Percentiles rank a stretch among this genome's conserved stretches.
These are phyloP conservation scores for Eucalyptus polyanthemos DNA, from an alignment of 345 rosid species.

Conservation along the genomic window DNA sequence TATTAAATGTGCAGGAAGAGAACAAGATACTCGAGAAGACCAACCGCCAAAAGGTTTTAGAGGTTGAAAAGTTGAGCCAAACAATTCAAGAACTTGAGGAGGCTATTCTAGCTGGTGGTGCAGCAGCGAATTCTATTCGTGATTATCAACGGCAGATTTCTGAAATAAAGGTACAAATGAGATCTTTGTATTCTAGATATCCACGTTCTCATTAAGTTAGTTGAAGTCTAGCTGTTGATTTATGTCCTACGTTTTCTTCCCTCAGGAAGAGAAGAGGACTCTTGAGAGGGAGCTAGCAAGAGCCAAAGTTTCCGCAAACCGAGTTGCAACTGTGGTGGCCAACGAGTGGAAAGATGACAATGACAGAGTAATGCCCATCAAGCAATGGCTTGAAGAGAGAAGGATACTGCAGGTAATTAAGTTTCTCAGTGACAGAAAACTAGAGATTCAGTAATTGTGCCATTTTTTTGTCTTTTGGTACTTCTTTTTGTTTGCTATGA, in stretches of 20 bases:
- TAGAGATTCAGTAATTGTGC: neutral
- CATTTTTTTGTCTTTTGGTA: neutral
- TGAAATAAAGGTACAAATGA: slow-evolving; percentile 43
- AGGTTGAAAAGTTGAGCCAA: slow-evolving; percentile 82
- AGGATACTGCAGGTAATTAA: slow-evolving; percentile 62
- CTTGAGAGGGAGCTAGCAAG: slow-evolving; percentile 94
- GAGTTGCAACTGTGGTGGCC: slow-evolving; percentile 82
- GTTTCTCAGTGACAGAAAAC: neutral
- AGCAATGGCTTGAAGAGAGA: slow-evolving; percentile 89
- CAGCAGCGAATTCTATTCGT: slow-evolving; percentile 68
- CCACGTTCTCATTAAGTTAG: neutral
- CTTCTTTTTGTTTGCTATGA: neutral
- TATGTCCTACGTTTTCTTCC: neutral
- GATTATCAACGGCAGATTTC: slow-evolving; percentile 71
- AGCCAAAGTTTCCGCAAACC: slow-evolving; percentile 63
- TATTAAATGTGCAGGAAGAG: slow-evolving; percentile 50
- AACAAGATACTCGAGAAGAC: slow-evolving; percentile 82
- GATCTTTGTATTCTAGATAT: neutral
- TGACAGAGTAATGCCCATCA: slow-evolving; percentile 86
- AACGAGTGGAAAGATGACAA: slow-evolving; percentile 97
- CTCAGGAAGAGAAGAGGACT: slow-evolving; percentile 83
- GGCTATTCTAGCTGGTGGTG: slow-evolving; percentile 73
- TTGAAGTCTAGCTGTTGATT: neutral
- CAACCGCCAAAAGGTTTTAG: slow-evolving; percentile 82
- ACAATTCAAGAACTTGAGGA: slow-evolving; percentile 79